phyloP scores from a whole-genome alignment of 208 protist genomes.

The Tritrichomonas musculus region DNA sequence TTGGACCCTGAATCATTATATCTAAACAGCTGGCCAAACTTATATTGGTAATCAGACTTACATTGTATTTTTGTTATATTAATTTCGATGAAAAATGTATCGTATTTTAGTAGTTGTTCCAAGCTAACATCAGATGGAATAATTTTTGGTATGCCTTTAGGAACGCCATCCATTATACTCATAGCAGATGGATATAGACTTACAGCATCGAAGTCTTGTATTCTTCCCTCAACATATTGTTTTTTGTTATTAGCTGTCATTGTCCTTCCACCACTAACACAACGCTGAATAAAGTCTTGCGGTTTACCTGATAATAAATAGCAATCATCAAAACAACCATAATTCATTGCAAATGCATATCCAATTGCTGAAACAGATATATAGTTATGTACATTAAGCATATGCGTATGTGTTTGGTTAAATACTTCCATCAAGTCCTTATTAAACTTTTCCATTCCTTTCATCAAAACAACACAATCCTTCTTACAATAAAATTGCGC shows the following conservation, averaged over 20 bases:
- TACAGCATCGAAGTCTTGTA: no score
- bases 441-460: not conserved
- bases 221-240: not conserved
- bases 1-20: no score
- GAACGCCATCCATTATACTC: no score
- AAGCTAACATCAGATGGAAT: no score
- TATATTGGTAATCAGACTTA: no score
- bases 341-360: not conserved
- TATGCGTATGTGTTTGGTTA: not conserved
- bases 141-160: no score
- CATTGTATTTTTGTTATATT: no score
- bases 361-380: not conserved
- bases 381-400: not conserved
- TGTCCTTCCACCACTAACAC: not conserved
- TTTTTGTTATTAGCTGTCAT: not conserved
- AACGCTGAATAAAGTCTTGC: not conserved
- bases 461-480: not conserved
- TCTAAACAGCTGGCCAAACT: no score
- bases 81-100: no score
- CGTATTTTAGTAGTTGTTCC: no score
- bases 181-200: no score
- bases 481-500: not conserved
- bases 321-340: not conserved
- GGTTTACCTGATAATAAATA: not conserved
- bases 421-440: not conserved